Base-by-base conservation (phyloP, 192 early-diverging fungal species). In the Podila clonocystis region DNA sequence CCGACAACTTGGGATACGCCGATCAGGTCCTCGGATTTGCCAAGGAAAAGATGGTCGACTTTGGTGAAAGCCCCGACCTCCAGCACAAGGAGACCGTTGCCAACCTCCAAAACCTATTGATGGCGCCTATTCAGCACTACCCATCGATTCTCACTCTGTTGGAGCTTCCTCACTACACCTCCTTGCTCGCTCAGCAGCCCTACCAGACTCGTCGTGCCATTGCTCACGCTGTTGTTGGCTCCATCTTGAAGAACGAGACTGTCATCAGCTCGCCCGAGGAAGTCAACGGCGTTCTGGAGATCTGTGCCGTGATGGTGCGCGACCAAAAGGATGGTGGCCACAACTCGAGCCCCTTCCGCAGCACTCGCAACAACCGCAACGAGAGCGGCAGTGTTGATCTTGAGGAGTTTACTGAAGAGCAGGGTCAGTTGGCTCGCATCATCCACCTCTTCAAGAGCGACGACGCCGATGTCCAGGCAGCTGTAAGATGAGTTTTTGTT, bases 1-100 rank as follows among this genome's bases (percentile, higher is more conserved):
- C 98, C 9, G 93, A 95, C 20, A 90, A 90, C 48, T 77, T 96
- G 48, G 93, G 91, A 45, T 93, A 96, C 60, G 93, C 97, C 5
- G 96, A 98, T 83, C 91, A 93, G 76, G 94, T 99, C 33, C 86
- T 99, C 29, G 94, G 89, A 19, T 97, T 94, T 89, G 94, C 96
- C 30, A 94, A 94, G 72, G 93, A 89, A 31, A 90, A 94, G 80
- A 86, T 94, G 12, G 68, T 83, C 52, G 91, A 93, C 48, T 86
- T 88, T 58, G 67, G 69, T 9, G 87, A 87, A 50, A 85, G 89
- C 31, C 90, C 93, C 6, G 95, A 93, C 29, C 84, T 94, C 5
- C 91, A 91, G 61, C 88, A 87, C 64, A 85, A 90, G 29, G 88
- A 89, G 24, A 94, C 95, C 5, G 82, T 90, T 38, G 84, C 88